phyloP scores from a whole-genome alignment of 1,284 basidiomycete genomes.

The Caloboletus inedulis region DNA sequence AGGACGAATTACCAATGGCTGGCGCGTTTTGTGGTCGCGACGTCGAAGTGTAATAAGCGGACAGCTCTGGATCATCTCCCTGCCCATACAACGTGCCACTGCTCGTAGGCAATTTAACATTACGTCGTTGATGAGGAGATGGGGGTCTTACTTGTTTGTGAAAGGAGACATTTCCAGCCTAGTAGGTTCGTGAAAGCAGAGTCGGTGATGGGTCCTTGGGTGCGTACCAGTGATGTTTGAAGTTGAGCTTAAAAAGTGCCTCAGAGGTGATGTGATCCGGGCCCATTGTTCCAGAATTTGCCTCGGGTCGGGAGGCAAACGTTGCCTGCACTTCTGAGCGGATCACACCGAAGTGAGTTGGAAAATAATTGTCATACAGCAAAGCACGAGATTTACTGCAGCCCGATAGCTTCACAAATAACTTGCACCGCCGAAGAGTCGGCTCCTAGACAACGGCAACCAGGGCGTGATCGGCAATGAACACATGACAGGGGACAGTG shows the following conservation, averaged over 20 bases:
- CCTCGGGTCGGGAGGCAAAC: slow-evolving; percentile 11
- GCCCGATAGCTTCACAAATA: background rate
- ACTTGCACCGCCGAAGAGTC: slow-evolving; percentile 7
- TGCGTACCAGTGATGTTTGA: background rate
- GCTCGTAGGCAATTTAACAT: background rate
- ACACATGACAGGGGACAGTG: background rate
- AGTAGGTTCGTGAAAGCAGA: background rate
- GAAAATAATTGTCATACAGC: slow-evolving; percentile 13
- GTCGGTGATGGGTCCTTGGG: background rate
- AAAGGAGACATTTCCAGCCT: slow-evolving; percentile 10
- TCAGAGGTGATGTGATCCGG: background rate
- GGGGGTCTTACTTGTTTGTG: slow-evolving; percentile 13
- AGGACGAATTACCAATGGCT: background rate
- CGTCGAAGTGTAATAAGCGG: background rate
- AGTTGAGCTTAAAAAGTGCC: slow-evolving; percentile 11
- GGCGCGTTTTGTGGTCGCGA: slow-evolving; percentile 6
- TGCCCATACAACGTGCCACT: background rate
- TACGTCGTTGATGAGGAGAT: background rate
- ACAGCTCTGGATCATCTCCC: background rate
- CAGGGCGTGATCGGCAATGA: background rate
- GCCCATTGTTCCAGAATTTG: slow-evolving; percentile 9
- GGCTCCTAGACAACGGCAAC: background rate
- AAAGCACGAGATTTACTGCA: slow-evolving; percentile 4
- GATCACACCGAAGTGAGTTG: slow-evolving; percentile 6
- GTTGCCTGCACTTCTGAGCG: slow-evolving; percentile 7